These are phyloP conservation scores for Lentinula boryana DNA, from an alignment of 768 basidiomycete genomes.

Conservation along the genomic window DNA sequence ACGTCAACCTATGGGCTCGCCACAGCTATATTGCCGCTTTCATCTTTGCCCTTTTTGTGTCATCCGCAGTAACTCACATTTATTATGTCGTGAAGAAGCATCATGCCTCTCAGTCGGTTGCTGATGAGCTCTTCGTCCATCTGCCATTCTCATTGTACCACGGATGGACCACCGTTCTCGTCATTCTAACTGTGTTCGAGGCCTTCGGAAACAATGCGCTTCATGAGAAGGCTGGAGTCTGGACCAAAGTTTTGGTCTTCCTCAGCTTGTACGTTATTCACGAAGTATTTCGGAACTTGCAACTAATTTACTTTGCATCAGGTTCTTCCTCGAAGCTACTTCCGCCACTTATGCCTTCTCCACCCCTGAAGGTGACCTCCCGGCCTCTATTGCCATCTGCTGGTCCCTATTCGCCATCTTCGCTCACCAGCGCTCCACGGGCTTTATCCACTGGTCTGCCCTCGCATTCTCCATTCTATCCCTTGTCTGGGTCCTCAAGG, in stretches of 20 bases:
- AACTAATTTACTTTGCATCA: conserved; percentile 18
- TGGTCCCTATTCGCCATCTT: conserved; percentile 97
- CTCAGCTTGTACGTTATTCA: conserved; percentile 62
- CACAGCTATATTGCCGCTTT: conserved; percentile 79
- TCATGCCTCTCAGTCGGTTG: conserved; percentile 53
- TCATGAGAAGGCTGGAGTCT: conserved; percentile 63
- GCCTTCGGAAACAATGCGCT: conserved; percentile 82
- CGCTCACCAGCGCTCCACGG: conserved; percentile 56
- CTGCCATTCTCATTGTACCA: conserved; percentile 96
- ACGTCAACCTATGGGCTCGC: conserved; percentile 81
- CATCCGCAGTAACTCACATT: conserved; percentile 72
- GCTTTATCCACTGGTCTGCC: conserved; percentile 88
- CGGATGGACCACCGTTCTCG: conserved; percentile 85
- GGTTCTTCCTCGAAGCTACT: conserved; percentile 89
- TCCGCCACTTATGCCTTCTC: conserved; percentile 95
- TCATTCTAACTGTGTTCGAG: conserved; percentile 78
- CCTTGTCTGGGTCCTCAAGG: conserved; percentile 80
- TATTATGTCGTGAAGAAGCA: conserved; percentile 94
- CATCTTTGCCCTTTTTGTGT: conserved; percentile 82
- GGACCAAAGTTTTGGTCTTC: conserved; percentile 96
- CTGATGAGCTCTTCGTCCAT: conserved; percentile 88
- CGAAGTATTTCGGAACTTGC: not conserved
- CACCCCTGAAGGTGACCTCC: conserved; percentile 83
- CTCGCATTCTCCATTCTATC: conserved; percentile 82
- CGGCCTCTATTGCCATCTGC: conserved; percentile 85